These are phyloP conservation scores for Aspergillus homomorphus DNA, from an alignment of 495 filamentous ascomycete species.

Conservation along the genomic window DNA sequence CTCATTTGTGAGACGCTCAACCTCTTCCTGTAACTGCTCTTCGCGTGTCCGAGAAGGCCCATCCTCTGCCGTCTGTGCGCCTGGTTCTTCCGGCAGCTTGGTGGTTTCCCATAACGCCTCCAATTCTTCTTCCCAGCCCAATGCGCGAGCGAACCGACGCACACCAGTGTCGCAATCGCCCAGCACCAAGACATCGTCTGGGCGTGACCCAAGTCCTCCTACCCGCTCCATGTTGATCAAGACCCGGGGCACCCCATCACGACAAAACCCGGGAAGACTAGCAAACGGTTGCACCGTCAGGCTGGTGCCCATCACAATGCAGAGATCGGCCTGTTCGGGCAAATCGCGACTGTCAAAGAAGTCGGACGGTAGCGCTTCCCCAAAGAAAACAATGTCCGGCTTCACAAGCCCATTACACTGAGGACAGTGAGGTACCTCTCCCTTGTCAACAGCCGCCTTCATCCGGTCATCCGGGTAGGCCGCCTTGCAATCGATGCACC, in stretches of 20 bases:
- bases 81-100: conserved; percentile 34
- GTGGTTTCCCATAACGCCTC: conserved; percentile 64
- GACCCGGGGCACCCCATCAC: conserved; percentile 63
- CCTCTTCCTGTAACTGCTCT: conserved; percentile 52
- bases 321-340: conserved; percentile 67
- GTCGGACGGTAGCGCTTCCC: conserved; percentile 69
- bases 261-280: conserved; percentile 63
- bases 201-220: conserved; percentile 69
- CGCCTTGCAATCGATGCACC: conserved; percentile 82
- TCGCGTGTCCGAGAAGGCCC: conserved; percentile 44
- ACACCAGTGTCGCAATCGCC: conserved; percentile 82
- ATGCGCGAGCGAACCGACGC: conserved; percentile 71
- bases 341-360: conserved; percentile 63
- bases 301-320: conserved; percentile 90
- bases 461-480: conserved; percentile 70
- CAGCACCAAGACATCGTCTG: conserved; percentile 73
- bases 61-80: conserved; percentile 32
- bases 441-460: conserved; percentile 58
- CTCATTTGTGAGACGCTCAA: conserved; percentile 52
- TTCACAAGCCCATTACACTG: conserved; percentile 83
- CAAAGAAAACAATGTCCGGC: conserved; percentile 97
- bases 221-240: conserved; percentile 88
- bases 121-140: conserved; percentile 86
- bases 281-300: conserved; percentile 89
- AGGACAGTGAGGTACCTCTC: conserved; percentile 65